Conservation (phyloP, 352 stramenopile genomes). For the Phytophthora foliorum region DNA sequence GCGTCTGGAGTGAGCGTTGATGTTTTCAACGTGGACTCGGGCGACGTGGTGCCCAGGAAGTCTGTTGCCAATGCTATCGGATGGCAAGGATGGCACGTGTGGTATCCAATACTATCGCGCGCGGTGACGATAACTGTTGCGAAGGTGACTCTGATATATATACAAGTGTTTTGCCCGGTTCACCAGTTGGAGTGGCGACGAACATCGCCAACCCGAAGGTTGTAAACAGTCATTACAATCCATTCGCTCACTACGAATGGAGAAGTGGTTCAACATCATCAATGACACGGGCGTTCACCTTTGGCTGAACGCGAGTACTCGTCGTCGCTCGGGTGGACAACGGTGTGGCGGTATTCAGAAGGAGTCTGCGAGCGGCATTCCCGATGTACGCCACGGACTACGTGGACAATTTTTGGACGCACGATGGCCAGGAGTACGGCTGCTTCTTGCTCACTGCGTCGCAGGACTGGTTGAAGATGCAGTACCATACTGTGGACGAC, state of each 20-base stretch:
- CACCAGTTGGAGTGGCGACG: slow-evolving; percentile 42
- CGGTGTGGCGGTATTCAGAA: slow-evolving; percentile 79
- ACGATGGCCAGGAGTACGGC: slow-evolving; percentile 70
- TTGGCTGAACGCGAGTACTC: slow-evolving; percentile 64
- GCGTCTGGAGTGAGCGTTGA: slow-evolving; percentile 51
- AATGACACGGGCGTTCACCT: slow-evolving; percentile 48
- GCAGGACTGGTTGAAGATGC: slow-evolving; percentile 70
- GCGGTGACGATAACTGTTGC: slow-evolving; percentile 42
- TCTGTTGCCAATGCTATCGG: slow-evolving; percentile 63
- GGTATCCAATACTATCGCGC: no score
- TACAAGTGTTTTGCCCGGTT: slow-evolving; percentile 48
- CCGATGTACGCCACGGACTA: slow-evolving; percentile 53
- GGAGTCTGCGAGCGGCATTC: slow-evolving; percentile 71
- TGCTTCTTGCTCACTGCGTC: slow-evolving; percentile 67
- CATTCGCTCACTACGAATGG: slow-evolving; percentile 52
- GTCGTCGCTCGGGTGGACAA: slow-evolving; percentile 66
- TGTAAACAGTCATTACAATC: slow-evolving; percentile 62
- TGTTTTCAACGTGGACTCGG: slow-evolving; percentile 65
- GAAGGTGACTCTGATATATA: slow-evolving; percentile 50
- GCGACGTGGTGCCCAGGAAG: slow-evolving; percentile 52
- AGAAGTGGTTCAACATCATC: slow-evolving; percentile 57
- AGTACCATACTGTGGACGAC: slow-evolving; percentile 70
- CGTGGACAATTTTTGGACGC: slow-evolving; percentile 67
- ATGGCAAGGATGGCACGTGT: slow-evolving; percentile 37
- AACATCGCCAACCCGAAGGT: slow-evolving; percentile 62